Evolutionary conservation across 1,284 basidiomycete genomes (phyloP), one percentile per base, ranked within the genome.

Genomic region (Austroboletus niveus): DNA sequence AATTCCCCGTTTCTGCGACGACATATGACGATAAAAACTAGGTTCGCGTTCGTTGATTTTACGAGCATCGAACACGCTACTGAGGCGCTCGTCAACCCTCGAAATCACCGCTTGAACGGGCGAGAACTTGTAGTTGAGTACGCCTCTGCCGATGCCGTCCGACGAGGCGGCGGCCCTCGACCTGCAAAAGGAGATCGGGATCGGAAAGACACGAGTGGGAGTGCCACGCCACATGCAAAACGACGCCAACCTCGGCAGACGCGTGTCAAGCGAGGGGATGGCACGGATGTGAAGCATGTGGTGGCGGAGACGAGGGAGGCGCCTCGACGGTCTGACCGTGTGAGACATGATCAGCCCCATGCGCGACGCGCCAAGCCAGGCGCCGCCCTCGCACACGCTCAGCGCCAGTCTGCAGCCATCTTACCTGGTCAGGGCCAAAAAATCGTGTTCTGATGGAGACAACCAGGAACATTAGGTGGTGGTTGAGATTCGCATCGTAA

Each of bases 41-140:
- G 94, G 20, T 98, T 94, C 73, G 94, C 92, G 0, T 99, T 99
- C 68, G 80, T 97, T 52, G 97, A 99, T 70, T 99, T 99, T 69
- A 80, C 82, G 49, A 82, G 79, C 14, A 77, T 80, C 2, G 84
- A 89, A 52, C 78, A 89, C 55, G 94, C 96, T 10, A 97, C 93
- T 0, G 76, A 82, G 1, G 87, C 85, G 1, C 81, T 99, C 32
- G 78, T 87, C 58, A 94, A 98, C 65, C 78, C 86, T 40, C 84
- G 85, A 63, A 98, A 97, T 66, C 87, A 93, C 68, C 80, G 78
- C 42, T 76, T 97, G 46, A 82, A 93, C 65, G 94, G 94, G 7
- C 82, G 94, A 42, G 82, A 87, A 54, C 80, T 99, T 45, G 82
- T 88, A 4, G 81, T 98, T n/a, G 90, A 98, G 72, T 95, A 87